These are phyloP conservation scores for Phytophthora parvispora DNA, from an alignment of 352 stramenopile species.

Conservation along the genomic window DNA sequence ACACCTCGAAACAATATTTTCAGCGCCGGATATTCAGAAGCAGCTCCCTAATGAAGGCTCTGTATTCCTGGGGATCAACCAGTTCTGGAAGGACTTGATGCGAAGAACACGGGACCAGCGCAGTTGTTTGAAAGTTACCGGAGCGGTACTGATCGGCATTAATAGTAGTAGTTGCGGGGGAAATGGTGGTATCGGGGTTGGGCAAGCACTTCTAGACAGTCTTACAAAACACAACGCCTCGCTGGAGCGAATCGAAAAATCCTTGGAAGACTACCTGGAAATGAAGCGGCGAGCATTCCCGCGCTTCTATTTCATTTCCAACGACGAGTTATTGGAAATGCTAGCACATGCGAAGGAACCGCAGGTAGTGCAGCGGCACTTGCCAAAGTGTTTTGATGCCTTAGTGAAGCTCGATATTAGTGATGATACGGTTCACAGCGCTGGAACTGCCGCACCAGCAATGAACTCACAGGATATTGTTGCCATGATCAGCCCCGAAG, in stretches of 20 bases:
- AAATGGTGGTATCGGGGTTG: slow-evolving; percentile 21
- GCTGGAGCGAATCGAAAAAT: slow-evolving; percentile 83
- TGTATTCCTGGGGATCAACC: slow-evolving; percentile 70
- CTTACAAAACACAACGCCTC: slow-evolving; percentile 78
- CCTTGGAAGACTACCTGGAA: slow-evolving; percentile 85
- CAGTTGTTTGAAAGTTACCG: slow-evolving; percentile 75
- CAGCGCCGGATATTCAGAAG: slow-evolving; percentile 84
- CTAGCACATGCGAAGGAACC: slow-evolving; percentile 85
- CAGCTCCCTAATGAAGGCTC: slow-evolving; percentile 78
- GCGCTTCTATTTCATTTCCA: slow-evolving; percentile 92
- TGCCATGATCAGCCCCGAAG: slow-evolving; percentile 86
- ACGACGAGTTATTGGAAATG: slow-evolving; percentile 90
- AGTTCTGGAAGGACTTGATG: slow-evolving; percentile 89
- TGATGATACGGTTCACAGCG: slow-evolving; percentile 39
- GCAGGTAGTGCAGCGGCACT: slow-evolving; percentile 79
- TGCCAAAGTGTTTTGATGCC: slow-evolving; percentile 90
- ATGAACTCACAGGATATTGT: slow-evolving; percentile 61
- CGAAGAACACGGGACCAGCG: slow-evolving; percentile 65
- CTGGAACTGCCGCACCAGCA: not conserved
- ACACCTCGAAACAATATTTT: slow-evolving; percentile 89
- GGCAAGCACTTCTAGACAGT: slow-evolving; percentile 64
- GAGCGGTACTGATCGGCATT: slow-evolving; percentile 49
- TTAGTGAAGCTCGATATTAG: slow-evolving; percentile 83
- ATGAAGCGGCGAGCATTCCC: slow-evolving; percentile 89
- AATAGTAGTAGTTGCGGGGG: slow-evolving; percentile 8